These are phyloP conservation scores for Athelia sp. DNA, from an alignment of 1,284 basidiomycete species.

Conservation along the genomic window DNA sequence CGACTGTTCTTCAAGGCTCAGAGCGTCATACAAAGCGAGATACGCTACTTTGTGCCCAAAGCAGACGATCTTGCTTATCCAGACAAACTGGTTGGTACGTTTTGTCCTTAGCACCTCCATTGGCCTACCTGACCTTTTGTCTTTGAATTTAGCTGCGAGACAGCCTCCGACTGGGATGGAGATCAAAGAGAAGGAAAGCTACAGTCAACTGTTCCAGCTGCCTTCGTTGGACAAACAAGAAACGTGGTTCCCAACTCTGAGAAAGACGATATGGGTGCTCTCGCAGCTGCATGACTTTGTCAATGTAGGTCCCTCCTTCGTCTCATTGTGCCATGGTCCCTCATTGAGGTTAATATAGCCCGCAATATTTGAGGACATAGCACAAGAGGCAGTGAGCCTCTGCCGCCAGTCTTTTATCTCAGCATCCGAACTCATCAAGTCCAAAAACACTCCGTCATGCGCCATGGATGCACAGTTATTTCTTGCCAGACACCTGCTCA, in stretches of 20 bases:
- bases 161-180: slow-evolving; percentile 38
- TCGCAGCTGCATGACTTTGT: slow-evolving; percentile 86
- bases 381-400: slow-evolving; percentile 81
- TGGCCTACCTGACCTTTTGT: slow-evolving; percentile 1
- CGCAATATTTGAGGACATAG: slow-evolving; percentile 90
- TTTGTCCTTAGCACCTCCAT: not conserved
- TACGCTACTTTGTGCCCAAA: slow-evolving; percentile 75
- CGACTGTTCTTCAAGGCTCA: slow-evolving; percentile 92
- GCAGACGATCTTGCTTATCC: slow-evolving; percentile 82
- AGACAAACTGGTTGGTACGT: slow-evolving; percentile 63
- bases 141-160: slow-evolving; percentile 26
- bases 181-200: slow-evolving; percentile 58
- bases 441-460: slow-evolving; percentile 39
- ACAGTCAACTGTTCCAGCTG: slow-evolving; percentile 63
- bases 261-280: slow-evolving; percentile 83
- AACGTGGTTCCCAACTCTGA: slow-evolving; percentile 86
- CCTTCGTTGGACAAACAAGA: slow-evolving; percentile 73
- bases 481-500: slow-evolving; percentile 84
- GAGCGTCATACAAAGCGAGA: slow-evolving; percentile 82
- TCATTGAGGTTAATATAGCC: slow-evolving; percentile 42
- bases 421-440: slow-evolving; percentile 61
- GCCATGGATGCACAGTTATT: slow-evolving; percentile 75
- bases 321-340: not conserved
- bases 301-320: slow-evolving; percentile 51
- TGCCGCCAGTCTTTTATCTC: slow-evolving; percentile 76